A percentile compares a stretch with the other conserved stretches of the same genome.
Evolutionary conservation across 257 asterid species (phyloP).

Genomic region (Solanum paucissectum): DNA sequence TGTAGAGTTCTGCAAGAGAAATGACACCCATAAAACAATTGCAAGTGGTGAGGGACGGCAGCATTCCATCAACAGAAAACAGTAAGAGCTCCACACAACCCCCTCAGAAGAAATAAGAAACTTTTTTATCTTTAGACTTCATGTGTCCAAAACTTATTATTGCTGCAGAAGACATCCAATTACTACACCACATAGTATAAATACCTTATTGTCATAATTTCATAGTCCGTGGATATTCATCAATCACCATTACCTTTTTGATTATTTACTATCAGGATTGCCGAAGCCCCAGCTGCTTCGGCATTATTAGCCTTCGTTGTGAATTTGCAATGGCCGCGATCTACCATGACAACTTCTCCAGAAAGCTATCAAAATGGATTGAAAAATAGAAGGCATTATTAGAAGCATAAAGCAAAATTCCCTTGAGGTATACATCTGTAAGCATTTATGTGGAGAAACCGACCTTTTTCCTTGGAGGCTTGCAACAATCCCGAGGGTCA

Average conservation of each 20-base stretch:
- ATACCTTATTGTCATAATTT: not conserved
- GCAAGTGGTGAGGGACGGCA: not conserved
- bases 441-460: not conserved
- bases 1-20: conserved; percentile 70
- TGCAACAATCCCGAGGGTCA: conserved; percentile 74
- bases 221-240: not conserved
- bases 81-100: not conserved
- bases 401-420: not conserved
- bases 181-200: not conserved
- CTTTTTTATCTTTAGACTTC: not conserved
- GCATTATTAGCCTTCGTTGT: conserved; percentile 68
- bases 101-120: not conserved
- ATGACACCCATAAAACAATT: not conserved
- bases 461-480: conserved; percentile 52
- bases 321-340: conserved; percentile 82
- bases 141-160: not conserved
- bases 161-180: not conserved
- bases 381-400: not conserved
- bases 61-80: not conserved
- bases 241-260: conserved; percentile 50
- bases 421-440: not conserved
- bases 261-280: conserved; percentile 73
- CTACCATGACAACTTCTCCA: conserved; percentile 76
- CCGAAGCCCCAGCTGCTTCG: conserved; percentile 93
- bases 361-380: conserved; percentile 31